phyloP scores from a whole-genome alignment of 257 asterid genomes.

The Solanum chmielewskii region DNA sequence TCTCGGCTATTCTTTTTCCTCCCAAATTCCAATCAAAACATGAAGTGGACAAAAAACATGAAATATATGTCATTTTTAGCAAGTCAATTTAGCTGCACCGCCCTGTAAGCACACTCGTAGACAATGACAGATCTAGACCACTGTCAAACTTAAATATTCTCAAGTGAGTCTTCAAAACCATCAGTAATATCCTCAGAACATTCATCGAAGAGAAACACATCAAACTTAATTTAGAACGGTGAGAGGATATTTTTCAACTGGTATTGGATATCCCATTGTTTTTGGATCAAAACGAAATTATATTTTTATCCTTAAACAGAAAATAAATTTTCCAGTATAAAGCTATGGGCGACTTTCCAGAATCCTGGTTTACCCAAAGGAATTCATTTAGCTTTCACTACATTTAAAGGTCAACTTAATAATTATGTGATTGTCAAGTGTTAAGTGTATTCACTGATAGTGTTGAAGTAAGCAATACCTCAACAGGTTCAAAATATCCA shows the following conservation, averaged over 20 bases:
- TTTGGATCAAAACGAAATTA: neutral
- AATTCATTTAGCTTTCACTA: neutral
- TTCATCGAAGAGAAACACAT: neutral
- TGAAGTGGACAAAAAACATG: neutral
- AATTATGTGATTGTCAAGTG: neutral
- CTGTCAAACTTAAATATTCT: neutral
- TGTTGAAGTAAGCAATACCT: constrained; percentile 36
- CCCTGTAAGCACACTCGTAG: neutral
- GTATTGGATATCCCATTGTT: neutral
- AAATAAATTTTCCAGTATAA: neutral
- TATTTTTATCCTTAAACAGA: neutral
- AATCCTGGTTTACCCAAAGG: neutral
- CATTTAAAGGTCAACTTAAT: neutral
- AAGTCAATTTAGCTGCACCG: neutral
- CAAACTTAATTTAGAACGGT: neutral
- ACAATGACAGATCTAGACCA: neutral
- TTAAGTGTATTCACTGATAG: neutral
- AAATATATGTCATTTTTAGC: neutral
- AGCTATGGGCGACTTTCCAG: neutral
- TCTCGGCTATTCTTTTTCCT: neutral
- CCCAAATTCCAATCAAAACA: neutral
- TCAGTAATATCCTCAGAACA: neutral
- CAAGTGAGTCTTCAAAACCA: neutral
- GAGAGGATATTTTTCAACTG: neutral
- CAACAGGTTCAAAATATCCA: constrained; percentile 82